A percentile compares a stretch with the other conserved stretches of the same genome.
Evolutionary conservation across 176 grass and related monocot species (phyloP).

Genomic region (Lolium multiflorum): DNA sequence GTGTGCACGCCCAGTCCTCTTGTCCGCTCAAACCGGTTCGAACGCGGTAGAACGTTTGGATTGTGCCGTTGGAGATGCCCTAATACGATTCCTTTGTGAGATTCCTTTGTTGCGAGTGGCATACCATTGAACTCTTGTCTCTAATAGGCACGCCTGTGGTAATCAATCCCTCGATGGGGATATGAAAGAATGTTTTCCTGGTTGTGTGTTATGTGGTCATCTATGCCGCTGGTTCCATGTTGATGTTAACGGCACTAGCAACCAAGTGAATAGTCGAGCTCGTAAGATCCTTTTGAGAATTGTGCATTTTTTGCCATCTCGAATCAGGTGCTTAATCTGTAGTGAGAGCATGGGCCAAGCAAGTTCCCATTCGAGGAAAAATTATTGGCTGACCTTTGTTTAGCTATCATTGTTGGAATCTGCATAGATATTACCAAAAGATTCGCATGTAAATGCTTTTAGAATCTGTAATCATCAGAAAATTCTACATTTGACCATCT

Average conservation of each 20-base stretch:
- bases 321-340: not conserved
- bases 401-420: not conserved
- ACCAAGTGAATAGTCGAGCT: not conserved
- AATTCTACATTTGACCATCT: not conserved
- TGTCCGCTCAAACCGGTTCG: too few species aligned
- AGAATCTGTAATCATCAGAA: not conserved
- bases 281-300: not conserved
- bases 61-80: too few species aligned
- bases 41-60: too few species aligned
- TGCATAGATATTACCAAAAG: not conserved
- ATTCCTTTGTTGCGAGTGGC: not conserved
- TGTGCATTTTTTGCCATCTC: not conserved
- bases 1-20: too few species aligned
- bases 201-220: constrained; percentile 36
- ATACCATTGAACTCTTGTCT: constrained; percentile 36
- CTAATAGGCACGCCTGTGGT: constrained; percentile 11
- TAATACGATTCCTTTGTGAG: not conserved
- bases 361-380: not conserved
- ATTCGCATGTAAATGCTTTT: not conserved
- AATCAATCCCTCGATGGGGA: not conserved
- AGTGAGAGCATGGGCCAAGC: not conserved
- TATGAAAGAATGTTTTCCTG: constrained; percentile 19
- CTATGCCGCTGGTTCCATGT: constrained; percentile 33
- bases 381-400: not conserved
- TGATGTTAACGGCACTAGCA: constrained; percentile 5